Evolutionary conservation across 352 stramenopile genomes (phyloP).

Genomic region (Phytophthora syringae): DNA sequence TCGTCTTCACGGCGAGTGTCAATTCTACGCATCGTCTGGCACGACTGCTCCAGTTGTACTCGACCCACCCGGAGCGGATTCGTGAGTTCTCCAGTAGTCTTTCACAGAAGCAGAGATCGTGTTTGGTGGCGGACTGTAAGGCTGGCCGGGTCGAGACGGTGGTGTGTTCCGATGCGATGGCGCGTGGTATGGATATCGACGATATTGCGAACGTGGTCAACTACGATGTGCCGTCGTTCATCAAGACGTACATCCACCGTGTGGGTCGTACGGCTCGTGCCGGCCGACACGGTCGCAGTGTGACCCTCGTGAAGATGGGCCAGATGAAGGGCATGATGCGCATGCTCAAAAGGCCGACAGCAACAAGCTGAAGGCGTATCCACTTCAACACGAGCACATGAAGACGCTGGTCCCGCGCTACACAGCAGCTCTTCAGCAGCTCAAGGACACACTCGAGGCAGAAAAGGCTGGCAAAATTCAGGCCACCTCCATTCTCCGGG

Average conservation of each 20-base stretch:
- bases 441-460: slow-evolving; percentile 82
- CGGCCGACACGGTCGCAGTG: slow-evolving; percentile 70
- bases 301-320: slow-evolving; percentile 86
- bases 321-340: slow-evolving; percentile 82
- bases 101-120: slow-evolving; percentile 81
- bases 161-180: slow-evolving; percentile 94
- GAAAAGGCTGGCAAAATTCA: slow-evolving; percentile 74
- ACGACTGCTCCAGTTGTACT: slow-evolving; percentile 92
- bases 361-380: slow-evolving; percentile 74
- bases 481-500: slow-evolving; percentile 50
- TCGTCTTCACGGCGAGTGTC: slow-evolving; percentile 97
- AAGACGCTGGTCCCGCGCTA: slow-evolving; percentile 82
- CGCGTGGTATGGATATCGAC: slow-evolving; percentile 94
- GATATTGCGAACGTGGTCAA: slow-evolving; percentile 94
- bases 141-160: slow-evolving; percentile 71
- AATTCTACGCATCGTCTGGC: slow-evolving; percentile 97
- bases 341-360: slow-evolving; percentile 88
- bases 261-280: slow-evolving; percentile 85
- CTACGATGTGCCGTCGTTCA: slow-evolving; percentile 93
- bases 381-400: slow-evolving; percentile 75
- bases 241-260: slow-evolving; percentile 93
- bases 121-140: slow-evolving; percentile 83
- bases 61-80: slow-evolving; percentile 56
- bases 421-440: slow-evolving; percentile 66
- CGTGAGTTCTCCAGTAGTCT: slow-evolving; percentile 86